Evolutionary conservation across 805 yeast species (phyloP), one percentile per base, ranked within the genome.

Genomic region (Ogataea siamensis): DNA sequence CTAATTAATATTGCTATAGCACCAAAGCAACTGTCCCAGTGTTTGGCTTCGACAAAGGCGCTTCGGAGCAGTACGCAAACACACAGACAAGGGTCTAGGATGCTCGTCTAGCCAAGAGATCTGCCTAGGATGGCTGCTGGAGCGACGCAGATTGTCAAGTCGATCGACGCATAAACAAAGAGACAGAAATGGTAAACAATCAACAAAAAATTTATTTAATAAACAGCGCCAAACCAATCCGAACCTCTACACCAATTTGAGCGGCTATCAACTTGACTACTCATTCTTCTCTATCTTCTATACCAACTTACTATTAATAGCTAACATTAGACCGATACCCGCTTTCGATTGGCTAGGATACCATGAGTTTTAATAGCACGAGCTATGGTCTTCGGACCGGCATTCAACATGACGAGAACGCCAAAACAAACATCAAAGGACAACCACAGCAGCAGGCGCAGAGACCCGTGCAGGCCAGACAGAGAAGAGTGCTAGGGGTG

Each of bases 401-500:
- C 11, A 49, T 37, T 12, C 40, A 19, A 18, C 35, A 50, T 30
- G 58, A 57, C 35, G 62, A 57, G 40, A 57, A 57, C 32, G 46
- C 45, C 46, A 42, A 32, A 20, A 10, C 15, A 22, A 28, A 32
- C 21, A 22, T 15, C 22, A 24, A 40, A 17, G 37, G 25, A n/a
- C 48, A 31, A 24, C 38, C 25, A 10, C 29, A 29, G 23, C 33
- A 35, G 19, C 31, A 23, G 22, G 19, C 25, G 12, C n/a, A 15
- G n/a, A 23, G 24, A 5, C 17, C 27, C 7, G 32, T 19, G 15
- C 41, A 44, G 32, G 12, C 5, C 10, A 14, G 22, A 13, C 27
- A 50, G 21, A 53, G 63, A 46, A 52, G 47, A 32, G 60, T 49
- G 2, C 44, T 58, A 13, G 61, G 63, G 4, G 53, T 56, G 12